Evolutionary conservation across 1,284 basidiomycete species (phyloP).

Genomic region (Mycena citricolor): DNA sequence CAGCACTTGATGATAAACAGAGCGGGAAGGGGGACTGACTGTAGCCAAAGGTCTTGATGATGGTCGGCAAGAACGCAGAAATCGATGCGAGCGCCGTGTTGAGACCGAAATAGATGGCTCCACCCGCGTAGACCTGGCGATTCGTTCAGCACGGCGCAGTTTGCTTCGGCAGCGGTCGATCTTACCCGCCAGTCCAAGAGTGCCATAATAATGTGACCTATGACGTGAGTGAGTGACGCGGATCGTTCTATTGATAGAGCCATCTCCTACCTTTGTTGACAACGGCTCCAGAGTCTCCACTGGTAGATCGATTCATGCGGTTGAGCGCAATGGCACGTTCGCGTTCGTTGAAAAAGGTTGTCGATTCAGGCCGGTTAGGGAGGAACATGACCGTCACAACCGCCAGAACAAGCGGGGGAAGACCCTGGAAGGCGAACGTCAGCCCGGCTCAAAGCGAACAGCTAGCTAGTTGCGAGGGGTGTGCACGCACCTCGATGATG

Average conservation of each 20-base stretch:
- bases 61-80: slow-evolving; percentile 84
- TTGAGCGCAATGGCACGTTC: slow-evolving; percentile 74
- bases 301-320: slow-evolving; percentile 70
- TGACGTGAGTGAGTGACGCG: slow-evolving; percentile 2
- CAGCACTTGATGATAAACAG: slow-evolving; percentile 33
- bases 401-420: slow-evolving; percentile 70
- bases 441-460: not conserved
- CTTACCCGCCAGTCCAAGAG: slow-evolving; percentile 72
- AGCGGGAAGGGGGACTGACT: slow-evolving; percentile 22
- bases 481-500: slow-evolving; percentile 63
- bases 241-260: not conserved
- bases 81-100: slow-evolving; percentile 80
- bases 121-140: slow-evolving; percentile 58
- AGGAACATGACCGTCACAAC: slow-evolving; percentile 64
- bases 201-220: slow-evolving; percentile 63
- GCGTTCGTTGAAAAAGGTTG: slow-evolving; percentile 64
- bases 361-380: slow-evolving; percentile 78
- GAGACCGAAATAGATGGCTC: slow-evolving; percentile 74
- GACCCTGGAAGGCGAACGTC: slow-evolving; percentile 44
- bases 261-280: slow-evolving; percentile 59
- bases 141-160: not conserved
- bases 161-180: slow-evolving; percentile 11
- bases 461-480: not conserved
- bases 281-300: slow-evolving; percentile 64
- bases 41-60: slow-evolving; percentile 71